Evolutionary conservation across 768 basidiomycete genomes (phyloP), one percentile per base, ranked within the genome.

Genomic region (Lactarius trivialis): DNA sequence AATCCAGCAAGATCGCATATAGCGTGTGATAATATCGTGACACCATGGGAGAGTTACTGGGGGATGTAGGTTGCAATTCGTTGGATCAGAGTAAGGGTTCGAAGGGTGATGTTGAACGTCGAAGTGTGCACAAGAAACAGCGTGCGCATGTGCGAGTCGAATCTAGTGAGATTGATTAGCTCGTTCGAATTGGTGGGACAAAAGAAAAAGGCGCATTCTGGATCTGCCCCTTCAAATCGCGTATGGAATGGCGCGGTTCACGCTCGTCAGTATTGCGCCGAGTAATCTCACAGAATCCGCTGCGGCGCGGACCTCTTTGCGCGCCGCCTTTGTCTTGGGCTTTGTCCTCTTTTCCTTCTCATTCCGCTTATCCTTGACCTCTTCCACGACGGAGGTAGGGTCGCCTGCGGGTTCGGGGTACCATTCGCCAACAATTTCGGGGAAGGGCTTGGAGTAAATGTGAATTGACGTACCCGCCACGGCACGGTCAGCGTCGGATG

Each of bases 171-270:
- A 14, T 17, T n/a, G 11, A 24, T 19, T 17, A 17, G 28, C 11
- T 36, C 8, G 6, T 24, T 55, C 6, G 21, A 54, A n/a, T 14
- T 9, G 15, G 11, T 2, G 17, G 21, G 1, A 24, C n/a, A n/a
- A 2, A 30, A 30, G n/a, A 21, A 24, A 28, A 52, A 37, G 34
- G 76, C 81, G 56, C 67, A 93, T 89, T 83, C 81, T 30, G 77
- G 75, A 67, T 85, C 82, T 5, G 79, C 82, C 34, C 83, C 84
- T 39, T 88, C 88, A 30, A 95, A 77, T 69, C 87, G 88, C 3
- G 94, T 92, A 98, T 0, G 97, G 97, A 60, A 98, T 73, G 2
- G 96, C 95, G 19, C 97, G 91, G 70, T 98, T 98, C 43, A 98
- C 87, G 33, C 96, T 96, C 0, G 93, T 95, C 62, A 99, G 74